Percentiles rank a stretch among this genome's conserved stretches.
These are phyloP conservation scores for Reticulascus tulasneorum DNA, from an alignment of 2,329 filamentous ascomycete genomes.

Conservation along the genomic window DNA sequence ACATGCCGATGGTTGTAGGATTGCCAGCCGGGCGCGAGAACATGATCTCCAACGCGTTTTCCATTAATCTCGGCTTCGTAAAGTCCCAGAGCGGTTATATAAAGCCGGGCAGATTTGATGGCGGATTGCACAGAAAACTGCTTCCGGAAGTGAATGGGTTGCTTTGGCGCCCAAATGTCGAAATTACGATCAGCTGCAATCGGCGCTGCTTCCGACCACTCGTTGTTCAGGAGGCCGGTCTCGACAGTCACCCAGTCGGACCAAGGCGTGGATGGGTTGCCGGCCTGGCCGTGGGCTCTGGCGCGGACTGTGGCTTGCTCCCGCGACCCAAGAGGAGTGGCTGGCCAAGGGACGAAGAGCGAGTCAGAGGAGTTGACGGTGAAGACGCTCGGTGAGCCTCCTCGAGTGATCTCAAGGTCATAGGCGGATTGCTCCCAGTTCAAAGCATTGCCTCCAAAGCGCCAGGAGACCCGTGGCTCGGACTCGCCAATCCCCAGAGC, in stretches of 20 bases:
- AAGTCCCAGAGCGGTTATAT: slow-evolving; percentile 41
- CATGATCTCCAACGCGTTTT: slow-evolving; percentile 29
- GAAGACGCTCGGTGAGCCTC: slow-evolving; percentile 7
- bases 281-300: slow-evolving; percentile 23
- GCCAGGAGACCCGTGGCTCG: slow-evolving; percentile 41
- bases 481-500: slow-evolving; percentile 40
- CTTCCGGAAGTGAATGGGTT: slow-evolving; percentile 29
- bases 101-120: slow-evolving; percentile 34
- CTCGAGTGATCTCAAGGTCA: slow-evolving; percentile 33
- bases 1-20: slow-evolving; percentile 43
- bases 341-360: slow-evolving; percentile 40
- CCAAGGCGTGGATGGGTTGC: too few relatives aligned
- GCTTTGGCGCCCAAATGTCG: slow-evolving; percentile 21
- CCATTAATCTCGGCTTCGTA: slow-evolving; percentile 46
- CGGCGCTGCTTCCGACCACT: slow-evolving; percentile 24
- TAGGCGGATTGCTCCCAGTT: slow-evolving; percentile 40
- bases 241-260: slow-evolving; percentile 25
- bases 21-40: slow-evolving; percentile 48
- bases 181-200: slow-evolving; percentile 24
- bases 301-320: slow-evolving; percentile 28
- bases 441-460: slow-evolving; percentile 30
- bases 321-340: slow-evolving; percentile 21
- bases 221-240: slow-evolving; percentile 23
- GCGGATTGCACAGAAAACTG: slow-evolving; percentile 20
- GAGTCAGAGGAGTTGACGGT: slow-evolving; percentile 31